Base-by-base conservation (phyloP, 192 early-diverging fungal genomes). In the Coemansia sp. region DNA sequence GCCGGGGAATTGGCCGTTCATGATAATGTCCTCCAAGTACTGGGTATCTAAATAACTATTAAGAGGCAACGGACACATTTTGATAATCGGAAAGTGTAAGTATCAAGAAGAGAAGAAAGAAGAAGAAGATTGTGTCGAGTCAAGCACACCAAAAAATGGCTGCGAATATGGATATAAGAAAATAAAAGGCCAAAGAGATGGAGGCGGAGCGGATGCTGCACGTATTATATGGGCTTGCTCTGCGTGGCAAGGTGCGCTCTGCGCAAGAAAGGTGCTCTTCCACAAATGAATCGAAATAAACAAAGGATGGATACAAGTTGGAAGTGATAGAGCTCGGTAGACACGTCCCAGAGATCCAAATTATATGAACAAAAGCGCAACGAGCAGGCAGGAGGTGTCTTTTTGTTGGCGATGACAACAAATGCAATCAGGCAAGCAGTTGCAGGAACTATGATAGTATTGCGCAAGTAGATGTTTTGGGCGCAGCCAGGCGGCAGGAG, bases 31-130 rank as follows among this genome's bases (percentile, higher is more conserved):
- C 15, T 64, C 71, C 55, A 74, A 59, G 40, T 62, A 58, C 47
- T 72, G 71, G 17, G 64, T 59, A 64, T 74, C 71, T 33, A 74
- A 74, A 67, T 74, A 74, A 52, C 71, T 74, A 74, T 74, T 65
- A 19, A 63, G 20, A 9, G 71, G 60, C 20, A 64, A 64, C 27
- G 71, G 71, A 23, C 55, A 62, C 71, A 74, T 73, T 10, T 36
- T 41, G 46, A 38, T 38, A 18, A 37, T 33, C 28, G 35, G 50
- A 26, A 53, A 42, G 39, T 33, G 20, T 32, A 17, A 32, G 40
- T 9, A 42, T 42, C 10, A 42, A 5, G 32, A 13, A 4, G 22
- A 55, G 23, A 39, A 36, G n/a, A 40, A 5, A 11, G 15, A 18
- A 53, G 52, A 53, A 41, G 10, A 24, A 27, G 13, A 30, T 17